phyloP scores from a whole-genome alignment of 352 stramenopile genomes.

The Pythium aquatile region DNA sequence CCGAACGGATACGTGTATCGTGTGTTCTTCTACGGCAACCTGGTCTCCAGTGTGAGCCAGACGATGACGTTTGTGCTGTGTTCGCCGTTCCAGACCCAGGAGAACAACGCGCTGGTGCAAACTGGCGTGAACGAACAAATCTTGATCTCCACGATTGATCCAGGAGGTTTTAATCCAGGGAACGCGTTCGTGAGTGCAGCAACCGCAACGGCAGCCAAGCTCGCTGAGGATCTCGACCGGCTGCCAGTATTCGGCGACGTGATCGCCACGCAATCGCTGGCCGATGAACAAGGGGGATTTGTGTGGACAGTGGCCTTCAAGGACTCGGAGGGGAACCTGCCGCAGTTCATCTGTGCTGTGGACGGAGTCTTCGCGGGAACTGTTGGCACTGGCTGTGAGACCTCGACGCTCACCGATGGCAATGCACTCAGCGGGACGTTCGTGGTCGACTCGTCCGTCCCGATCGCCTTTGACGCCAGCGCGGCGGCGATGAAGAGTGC shows the following conservation, averaged over 20 bases:
- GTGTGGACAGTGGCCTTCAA: slow-evolving; percentile 78
- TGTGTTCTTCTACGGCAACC: slow-evolving; percentile 80
- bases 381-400: slow-evolving; percentile 40
- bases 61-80: slow-evolving; percentile 33
- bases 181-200: slow-evolving; percentile 58
- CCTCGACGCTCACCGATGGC: slow-evolving; percentile 65
- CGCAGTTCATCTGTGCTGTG: slow-evolving; percentile 68
- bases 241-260: slow-evolving; percentile 65
- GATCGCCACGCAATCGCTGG: slow-evolving; percentile 58
- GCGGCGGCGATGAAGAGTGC: slow-evolving; percentile 41
- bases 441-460: slow-evolving; percentile 54
- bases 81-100: slow-evolving; percentile 55
- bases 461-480: slow-evolving; percentile 58
- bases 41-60: slow-evolving; percentile 38
- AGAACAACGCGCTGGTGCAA: slow-evolving; percentile 57
- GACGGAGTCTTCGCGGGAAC: slow-evolving; percentile 37
- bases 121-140: slow-evolving; percentile 35
- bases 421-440: slow-evolving; percentile 77
- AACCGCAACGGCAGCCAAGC: slow-evolving; percentile 37
- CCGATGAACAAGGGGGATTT: slow-evolving; percentile 63
- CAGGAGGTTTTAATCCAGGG: slow-evolving; percentile 41
- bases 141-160: slow-evolving; percentile 39
- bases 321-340: slow-evolving; percentile 59
- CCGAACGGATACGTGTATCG: slow-evolving; percentile 65
- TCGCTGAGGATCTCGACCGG: slow-evolving; percentile 45